Base-by-base conservation (phyloP, 1,139 yeast genomes). In the Pichia sp. region DNA sequence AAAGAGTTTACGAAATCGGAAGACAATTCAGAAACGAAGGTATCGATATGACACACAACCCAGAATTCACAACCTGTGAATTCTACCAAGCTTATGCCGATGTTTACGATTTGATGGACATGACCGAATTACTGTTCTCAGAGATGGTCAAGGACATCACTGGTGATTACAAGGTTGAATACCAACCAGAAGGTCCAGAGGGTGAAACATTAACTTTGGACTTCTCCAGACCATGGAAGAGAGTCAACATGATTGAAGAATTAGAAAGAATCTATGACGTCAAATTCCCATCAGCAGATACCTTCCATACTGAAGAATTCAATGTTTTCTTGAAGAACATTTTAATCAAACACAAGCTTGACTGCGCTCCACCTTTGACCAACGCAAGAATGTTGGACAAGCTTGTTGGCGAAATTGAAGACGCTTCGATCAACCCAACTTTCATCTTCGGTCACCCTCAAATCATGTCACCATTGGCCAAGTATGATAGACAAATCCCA, bases 21-120 rank as follows among this genome's bases (percentile, higher is more conserved):
- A 90, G 98, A 76, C 98, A 93, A 76, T 93, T 93, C 79, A 88
- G 99, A 82, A 93, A 93, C 71, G 99, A 93, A 76, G 97, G 98
- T 75, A 92, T 93, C 58, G 99, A 93, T 73, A 82, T 89, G 83
- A 90, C 98, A 54, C 99, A 93, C 75, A 93, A 93, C 78, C 97
- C 98, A 49, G 99, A 93, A 75, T 93, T 93, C 77, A 92, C 99
- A 64, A 90, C 97, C 54, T 87, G 97, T 76, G 99, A 93, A 75
- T 90, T 92, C 74, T 93, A 93, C 74, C 92, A 90, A 75, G 95
- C 97, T 30, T 93, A 87, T 68, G 95, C 96, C 52, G 96, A 92
- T 70, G 93, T 92, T 61, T 87, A 87, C 64, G 97, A 92, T 68
- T 81, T 93, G 70, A 93, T 93, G 98, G 97, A 93, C 67, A 90